Base-by-base conservation (phyloP, 2,329 filamentous ascomycete genomes). In the Tolypocladium guangdongense region DNA sequence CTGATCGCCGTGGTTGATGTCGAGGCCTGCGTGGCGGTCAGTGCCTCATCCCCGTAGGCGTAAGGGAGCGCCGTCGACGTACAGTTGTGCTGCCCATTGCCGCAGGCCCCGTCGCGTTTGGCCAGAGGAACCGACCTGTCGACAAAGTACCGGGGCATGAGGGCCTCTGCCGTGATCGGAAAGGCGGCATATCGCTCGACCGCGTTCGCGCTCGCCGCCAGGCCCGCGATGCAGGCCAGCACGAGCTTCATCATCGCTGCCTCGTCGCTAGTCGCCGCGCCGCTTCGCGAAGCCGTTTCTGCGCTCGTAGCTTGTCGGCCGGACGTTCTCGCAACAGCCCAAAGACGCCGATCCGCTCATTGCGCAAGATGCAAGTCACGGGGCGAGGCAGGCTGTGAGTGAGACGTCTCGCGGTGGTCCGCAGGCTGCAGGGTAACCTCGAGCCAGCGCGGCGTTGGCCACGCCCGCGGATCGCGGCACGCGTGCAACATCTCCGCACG, bases 11-110 rank as follows among this genome's bases (percentile, higher is more conserved):
- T 65, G 62, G 33, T 68, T 66, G 37, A 76, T 61, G 49, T 77
- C 75, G 50, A 72, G 65, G 54, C 75, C 75, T 77, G 48, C 16
- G 43, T 12, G 8, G 43, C 18, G 32, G 43, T 30, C 7, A 46
- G 27, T 27, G 16, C 27, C 27, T 30, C 14, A 18, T 3, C 41
- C 2, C 10, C 24, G 12, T 10, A 8, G 14, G 14, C 16, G 24
- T 18, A 22, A 27, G 3, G 27, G 27, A 18, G 41, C 8, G 41
- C 22, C 1, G 20, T 20, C 12, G 46, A 56, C 66, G 59, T 64
- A 68, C 67, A 70, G 55, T 56, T 61, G 55, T 70, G 68, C 7
- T 58, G 54, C n/a, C 54, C 57, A 2, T 59, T 50, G 48, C 61
- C 61, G 51, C 68, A 71, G 39, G 51, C 55, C 16, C 53, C 57